A percentile compares a stretch with the other conserved stretches of the same genome.
These are phyloP conservation scores for Porogramme epimiltina DNA, from an alignment of 1,284 basidiomycete species.

Conservation along the genomic window DNA sequence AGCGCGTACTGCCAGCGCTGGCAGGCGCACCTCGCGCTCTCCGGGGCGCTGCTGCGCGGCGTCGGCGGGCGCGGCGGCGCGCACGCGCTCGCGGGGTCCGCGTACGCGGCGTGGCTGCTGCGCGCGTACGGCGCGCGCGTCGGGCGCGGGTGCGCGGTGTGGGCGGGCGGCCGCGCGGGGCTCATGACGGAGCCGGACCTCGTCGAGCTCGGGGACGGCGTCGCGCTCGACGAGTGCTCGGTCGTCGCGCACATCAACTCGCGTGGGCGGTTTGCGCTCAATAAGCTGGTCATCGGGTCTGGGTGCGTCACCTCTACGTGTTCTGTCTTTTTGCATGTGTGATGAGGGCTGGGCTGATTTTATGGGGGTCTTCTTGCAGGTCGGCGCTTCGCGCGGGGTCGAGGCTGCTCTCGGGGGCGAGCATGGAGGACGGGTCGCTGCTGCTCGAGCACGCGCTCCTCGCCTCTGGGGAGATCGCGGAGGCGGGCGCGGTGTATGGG, in stretches of 20 bases:
- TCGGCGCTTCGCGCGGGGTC: constrained; percentile 41
- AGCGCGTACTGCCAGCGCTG: constrained; percentile 24
- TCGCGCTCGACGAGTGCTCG: constrained; percentile 22
- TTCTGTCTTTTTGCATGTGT: neutral
- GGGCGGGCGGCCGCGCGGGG: constrained; percentile 18
- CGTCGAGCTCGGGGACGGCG: constrained; percentile 20
- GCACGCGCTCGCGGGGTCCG: constrained; percentile 14
- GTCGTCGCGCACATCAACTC: constrained; percentile 26
- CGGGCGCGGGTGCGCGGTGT: constrained; percentile 20
- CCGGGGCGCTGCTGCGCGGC: constrained; percentile 17
- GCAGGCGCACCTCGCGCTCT: constrained; percentile 22
- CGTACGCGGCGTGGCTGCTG: constrained; percentile 19
- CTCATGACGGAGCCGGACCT: constrained; percentile 24
- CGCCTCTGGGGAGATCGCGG: constrained; percentile 48
- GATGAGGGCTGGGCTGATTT: too few relatives aligned
- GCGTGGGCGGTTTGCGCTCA: constrained; percentile 21
- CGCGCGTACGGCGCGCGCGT: constrained; percentile 22
- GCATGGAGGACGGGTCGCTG: constrained; percentile 50
- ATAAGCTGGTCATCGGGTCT: constrained; percentile 15
- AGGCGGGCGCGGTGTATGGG: constrained; percentile 40
- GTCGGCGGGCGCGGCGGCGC: constrained; percentile 18
- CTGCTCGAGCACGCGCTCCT: constrained; percentile 49
- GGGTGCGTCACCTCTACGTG: constrained; percentile 5
- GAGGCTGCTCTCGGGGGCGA: constrained; percentile 49
- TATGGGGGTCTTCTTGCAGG: too few relatives aligned